These are phyloP conservation scores for Pichia ethanolica DNA, from an alignment of 805 yeast genomes.

Conservation along the genomic window DNA sequence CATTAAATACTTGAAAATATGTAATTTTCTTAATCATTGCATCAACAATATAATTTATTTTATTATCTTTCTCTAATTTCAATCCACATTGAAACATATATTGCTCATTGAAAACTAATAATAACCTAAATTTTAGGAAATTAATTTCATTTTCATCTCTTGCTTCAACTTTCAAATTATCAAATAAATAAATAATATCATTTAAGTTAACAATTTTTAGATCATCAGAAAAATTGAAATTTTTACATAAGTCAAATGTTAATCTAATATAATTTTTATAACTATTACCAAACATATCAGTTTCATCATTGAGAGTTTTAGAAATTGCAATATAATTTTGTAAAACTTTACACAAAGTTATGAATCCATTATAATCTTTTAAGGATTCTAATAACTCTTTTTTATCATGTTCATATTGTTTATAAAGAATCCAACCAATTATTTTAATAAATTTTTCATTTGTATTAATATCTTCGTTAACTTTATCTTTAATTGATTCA, in stretches of 20 bases:
- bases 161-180: conserved; percentile 34
- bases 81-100: conserved; percentile 42
- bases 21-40: conserved; percentile 39
- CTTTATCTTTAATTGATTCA: conserved; percentile 13
- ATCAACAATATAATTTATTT: conserved; percentile 45
- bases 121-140: conserved; percentile 59
- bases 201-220: conserved; percentile 8
- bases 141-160: conserved; percentile 50
- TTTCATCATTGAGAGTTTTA: conserved; percentile 32
- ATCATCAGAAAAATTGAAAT: conserved; percentile 31
- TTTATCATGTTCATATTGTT: conserved; percentile 17
- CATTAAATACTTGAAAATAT: conserved; percentile 49
- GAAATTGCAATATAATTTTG: conserved; percentile 24
- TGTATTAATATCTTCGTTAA: conserved; percentile 15
- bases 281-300: conserved; percentile 18
- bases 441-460: conserved; percentile 26
- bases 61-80: conserved; percentile 10
- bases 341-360: conserved; percentile 29
- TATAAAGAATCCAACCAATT: conserved; percentile 27
- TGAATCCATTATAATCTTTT: conserved; percentile 46
- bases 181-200: conserved; percentile 38
- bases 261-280: conserved; percentile 38
- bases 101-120: conserved; percentile 80
- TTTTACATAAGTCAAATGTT: conserved; percentile 47
- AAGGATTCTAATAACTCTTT: conserved; percentile 35